phyloP scores from a whole-genome alignment of 495 filamentous ascomycete species.

The Penicillium simplicissimum region DNA sequence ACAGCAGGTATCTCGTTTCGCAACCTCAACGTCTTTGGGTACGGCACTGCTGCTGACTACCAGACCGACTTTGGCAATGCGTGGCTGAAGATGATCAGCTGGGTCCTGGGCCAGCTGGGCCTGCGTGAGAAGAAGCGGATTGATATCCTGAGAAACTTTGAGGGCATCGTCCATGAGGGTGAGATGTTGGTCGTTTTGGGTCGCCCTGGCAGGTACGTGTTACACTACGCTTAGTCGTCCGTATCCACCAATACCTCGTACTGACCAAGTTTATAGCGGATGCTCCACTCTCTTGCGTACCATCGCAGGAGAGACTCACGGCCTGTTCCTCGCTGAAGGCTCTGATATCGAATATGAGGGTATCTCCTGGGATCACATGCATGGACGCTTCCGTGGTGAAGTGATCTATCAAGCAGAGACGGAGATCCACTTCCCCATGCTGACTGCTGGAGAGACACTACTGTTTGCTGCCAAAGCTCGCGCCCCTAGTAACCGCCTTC shows the following conservation, averaged over 20 bases:
- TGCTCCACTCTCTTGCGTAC: slow-evolving; percentile 36
- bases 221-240: slow-evolving; percentile 33
- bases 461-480: slow-evolving; percentile 58
- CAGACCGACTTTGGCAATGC: slow-evolving; percentile 70
- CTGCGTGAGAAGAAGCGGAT: slow-evolving; percentile 8
- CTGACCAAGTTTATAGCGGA: not conserved
- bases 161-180: slow-evolving; percentile 37
- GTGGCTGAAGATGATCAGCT: slow-evolving; percentile 49
- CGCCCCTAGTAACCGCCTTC: slow-evolving; percentile 41
- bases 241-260: not conserved
- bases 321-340: slow-evolving; percentile 43
- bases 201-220: slow-evolving; percentile 34
- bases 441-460: slow-evolving; percentile 65
- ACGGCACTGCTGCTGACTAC: slow-evolving; percentile 51
- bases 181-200: slow-evolving; percentile 45
- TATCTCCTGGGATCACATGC: slow-evolving; percentile 48
- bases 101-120: slow-evolving; percentile 7
- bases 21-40: slow-evolving; percentile 9
- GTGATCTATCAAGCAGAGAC: slow-evolving; percentile 62
- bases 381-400: slow-evolving; percentile 59
- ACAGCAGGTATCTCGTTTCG: slow-evolving; percentile 7
- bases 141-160: slow-evolving; percentile 35
- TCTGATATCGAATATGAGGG: slow-evolving; percentile 10
- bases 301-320: slow-evolving; percentile 37
- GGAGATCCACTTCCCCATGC: slow-evolving; percentile 63